Evolutionary conservation across 345 rosid species (phyloP), one percentile per base, ranked within the genome.

Genomic region (Pistacia atlantica): DNA sequence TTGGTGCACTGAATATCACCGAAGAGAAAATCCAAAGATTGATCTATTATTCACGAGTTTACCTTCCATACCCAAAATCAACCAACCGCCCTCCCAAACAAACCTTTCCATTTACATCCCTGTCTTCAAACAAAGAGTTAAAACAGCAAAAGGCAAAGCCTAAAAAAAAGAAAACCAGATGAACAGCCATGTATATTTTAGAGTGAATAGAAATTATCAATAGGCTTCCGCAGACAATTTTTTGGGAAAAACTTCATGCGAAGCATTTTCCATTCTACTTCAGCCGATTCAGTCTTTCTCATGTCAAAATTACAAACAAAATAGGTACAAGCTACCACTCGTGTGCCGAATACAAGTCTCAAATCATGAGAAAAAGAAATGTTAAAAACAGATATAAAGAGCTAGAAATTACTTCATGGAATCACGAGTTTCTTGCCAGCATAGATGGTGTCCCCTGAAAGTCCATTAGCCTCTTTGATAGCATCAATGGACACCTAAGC

Each of bases 401-500:
- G 33, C 35, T 10, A 64, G 46, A 42, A 71, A 78, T 66, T 28
- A 72, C 31, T 22, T 80, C 63, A 77, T 48, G 86, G 86, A 37
- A 83, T 83, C 48, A 83, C 22, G 42, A 83, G 83, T 75, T 83
- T 83, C 84, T 78, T 83, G 48, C 82, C 84, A 4, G 80, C 78
- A 56, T 80, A 78, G 54, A 83, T 83, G 46, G 82, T 80, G 68
- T 78, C 78, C 65, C 78, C 82, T 13, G 86, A 61, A 49, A 83
- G 83, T 65, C 84, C 80, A 68, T 80, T 75, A 33, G 84, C 82
- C 82, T 83, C 84, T 63, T 78, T 83, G 71, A 83, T 83, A 1
- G 73, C 82, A 75, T 78, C 84, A 67, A 83, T 73, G 12, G 84
- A 77, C 38, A 80, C 84, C 86, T 72, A 74, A 45, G 18, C 16